Evolutionary conservation across 345 rosid genomes (phyloP).

Genomic region (Psidium friedrichsthalianum): DNA sequence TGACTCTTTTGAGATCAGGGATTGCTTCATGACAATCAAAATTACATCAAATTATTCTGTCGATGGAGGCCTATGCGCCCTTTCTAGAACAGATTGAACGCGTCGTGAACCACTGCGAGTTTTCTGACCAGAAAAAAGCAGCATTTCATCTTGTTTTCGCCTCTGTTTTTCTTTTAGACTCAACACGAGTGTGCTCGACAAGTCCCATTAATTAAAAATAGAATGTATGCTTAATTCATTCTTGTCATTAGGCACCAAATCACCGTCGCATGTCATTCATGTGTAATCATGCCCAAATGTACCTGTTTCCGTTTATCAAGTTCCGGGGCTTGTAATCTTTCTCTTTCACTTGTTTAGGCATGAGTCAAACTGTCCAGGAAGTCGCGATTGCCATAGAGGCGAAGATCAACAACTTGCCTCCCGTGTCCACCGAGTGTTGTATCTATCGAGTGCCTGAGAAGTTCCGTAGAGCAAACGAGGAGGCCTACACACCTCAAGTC

Average conservation of each 20-base stretch:
- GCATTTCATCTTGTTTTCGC: not conserved
- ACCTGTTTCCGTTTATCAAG: not conserved
- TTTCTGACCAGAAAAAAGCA: not conserved
- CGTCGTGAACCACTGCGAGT: not conserved
- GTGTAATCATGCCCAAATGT: not conserved
- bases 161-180: not conserved
- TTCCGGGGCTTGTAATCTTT: not conserved
- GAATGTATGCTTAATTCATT: not conserved
- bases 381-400: not conserved
- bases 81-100: not conserved
- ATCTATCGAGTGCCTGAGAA: constrained; percentile 14
- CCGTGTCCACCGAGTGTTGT: constrained; percentile 2
- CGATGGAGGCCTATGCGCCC: not conserved
- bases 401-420: not conserved
- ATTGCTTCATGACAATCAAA: not conserved
- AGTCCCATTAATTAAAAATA: not conserved
- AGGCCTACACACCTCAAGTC: constrained; percentile 8
- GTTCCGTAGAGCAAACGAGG: not conserved
- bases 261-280: not conserved
- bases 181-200: not conserved
- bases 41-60: not conserved
- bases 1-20: not conserved
- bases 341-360: not conserved
- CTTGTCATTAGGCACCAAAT: not conserved
- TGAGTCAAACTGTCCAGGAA: not conserved